These are phyloP conservation scores for Pestalotiopsis fici DNA, from an alignment of 2,329 filamentous ascomycete genomes.

Conservation along the genomic window DNA sequence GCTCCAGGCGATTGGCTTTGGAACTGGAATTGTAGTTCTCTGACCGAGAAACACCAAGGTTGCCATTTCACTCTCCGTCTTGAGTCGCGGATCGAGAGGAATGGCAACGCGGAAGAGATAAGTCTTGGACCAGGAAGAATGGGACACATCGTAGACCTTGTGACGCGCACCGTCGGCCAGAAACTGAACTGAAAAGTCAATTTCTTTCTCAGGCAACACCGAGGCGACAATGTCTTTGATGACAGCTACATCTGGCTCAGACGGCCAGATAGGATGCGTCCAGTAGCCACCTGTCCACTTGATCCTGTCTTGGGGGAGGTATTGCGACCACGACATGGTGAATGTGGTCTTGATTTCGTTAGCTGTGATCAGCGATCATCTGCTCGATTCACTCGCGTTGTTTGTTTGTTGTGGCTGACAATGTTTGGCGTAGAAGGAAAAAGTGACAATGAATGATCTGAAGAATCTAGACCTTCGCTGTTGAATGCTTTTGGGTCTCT, in stretches of 20 bases:
- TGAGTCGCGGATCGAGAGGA: slow-evolving; percentile 5
- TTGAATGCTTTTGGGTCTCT: no score
- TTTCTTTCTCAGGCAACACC: neutral
- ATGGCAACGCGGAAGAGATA: slow-evolving; percentile 5
- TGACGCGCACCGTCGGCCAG: neutral
- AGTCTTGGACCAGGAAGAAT: neutral
- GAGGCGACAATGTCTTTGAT: neutral
- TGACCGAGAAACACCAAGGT: neutral
- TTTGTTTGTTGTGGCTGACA: no score
- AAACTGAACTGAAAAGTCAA: neutral
- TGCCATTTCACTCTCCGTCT: slow-evolving; percentile 8
- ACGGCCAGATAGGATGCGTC: neutral
- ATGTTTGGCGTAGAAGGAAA: no score
- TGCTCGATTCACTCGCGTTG: no score
- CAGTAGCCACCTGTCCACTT: neutral
- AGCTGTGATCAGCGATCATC: no score
- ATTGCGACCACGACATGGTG: neutral
- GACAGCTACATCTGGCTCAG: slow-evolving; percentile 5
- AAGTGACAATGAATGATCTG: no score
- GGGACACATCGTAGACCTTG: slow-evolving; percentile 4
- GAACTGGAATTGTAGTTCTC: neutral
- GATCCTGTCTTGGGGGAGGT: neutral
- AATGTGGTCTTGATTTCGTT: neutral
- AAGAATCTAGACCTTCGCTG: no score
- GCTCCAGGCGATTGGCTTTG: slow-evolving; percentile 5